Conservation (phyloP, 2,329 filamentous ascomycete genomes). For the Fusarium brachygibbosum region DNA sequence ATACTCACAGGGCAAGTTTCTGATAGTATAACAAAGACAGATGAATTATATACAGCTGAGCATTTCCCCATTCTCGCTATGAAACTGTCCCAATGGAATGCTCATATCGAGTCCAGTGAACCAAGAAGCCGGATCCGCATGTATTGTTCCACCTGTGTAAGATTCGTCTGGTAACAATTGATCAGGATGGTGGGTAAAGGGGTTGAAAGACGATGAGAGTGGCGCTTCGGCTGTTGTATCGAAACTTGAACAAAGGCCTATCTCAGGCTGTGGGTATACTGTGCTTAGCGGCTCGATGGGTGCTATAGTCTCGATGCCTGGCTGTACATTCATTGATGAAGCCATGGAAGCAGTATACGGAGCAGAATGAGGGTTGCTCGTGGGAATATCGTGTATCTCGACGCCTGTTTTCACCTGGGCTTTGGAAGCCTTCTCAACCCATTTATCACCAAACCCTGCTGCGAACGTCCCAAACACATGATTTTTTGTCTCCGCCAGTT, state of each 20-base stretch:
- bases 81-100: background rate
- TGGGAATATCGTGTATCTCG: background rate
- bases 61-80: background rate
- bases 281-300: background rate
- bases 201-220: background rate
- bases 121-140: background rate
- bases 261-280: background rate
- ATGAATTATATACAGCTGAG: background rate
- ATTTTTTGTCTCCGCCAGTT: slow-evolving; percentile 13
- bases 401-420: background rate
- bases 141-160: background rate
- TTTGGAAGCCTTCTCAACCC: background rate
- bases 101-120: background rate
- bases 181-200: background rate
- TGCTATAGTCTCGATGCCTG: background rate
- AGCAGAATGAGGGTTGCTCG: background rate
- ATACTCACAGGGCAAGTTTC: too few relatives aligned
- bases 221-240: background rate
- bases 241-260: background rate
- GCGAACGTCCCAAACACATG: slow-evolving; percentile 18
- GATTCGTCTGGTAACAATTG: background rate
- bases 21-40: background rate
- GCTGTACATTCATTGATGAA: background rate
- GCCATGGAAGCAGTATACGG: background rate
- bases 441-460: slow-evolving; percentile 19